phyloP scores from a whole-genome alignment of 441 rosid genomes.

The Croton laevigatus region DNA sequence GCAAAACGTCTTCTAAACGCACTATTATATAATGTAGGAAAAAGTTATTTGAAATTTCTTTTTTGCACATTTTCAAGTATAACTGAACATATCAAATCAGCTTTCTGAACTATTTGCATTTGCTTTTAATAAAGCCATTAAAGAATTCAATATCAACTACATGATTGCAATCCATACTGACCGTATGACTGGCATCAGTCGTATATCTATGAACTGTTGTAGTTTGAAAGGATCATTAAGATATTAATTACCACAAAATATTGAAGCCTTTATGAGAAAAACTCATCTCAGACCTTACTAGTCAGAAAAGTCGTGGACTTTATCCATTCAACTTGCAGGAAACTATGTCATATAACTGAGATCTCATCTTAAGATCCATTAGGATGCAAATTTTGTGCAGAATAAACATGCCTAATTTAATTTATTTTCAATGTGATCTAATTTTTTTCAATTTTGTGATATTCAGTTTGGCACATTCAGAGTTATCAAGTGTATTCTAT shows the following conservation, averaged over 20 bases:
- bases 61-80: not conserved
- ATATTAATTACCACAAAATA: no score
- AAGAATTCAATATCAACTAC: not conserved
- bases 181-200: no score
- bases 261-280: no score
- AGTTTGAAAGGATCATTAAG: no score
- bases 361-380: not conserved
- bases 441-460: conserved; percentile 11
- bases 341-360: not conserved
- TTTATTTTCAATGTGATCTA: not conserved
- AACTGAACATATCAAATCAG: not conserved
- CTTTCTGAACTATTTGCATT: not conserved
- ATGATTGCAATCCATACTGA: no score
- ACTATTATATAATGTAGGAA: not conserved
- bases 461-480: conserved; percentile 90
- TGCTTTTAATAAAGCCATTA: not conserved
- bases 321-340: not conserved
- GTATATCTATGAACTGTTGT: no score
- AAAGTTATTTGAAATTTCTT: not conserved
- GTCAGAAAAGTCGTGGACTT: not conserved
- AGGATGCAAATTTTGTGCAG: not conserved
- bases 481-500: conserved; percentile 85
- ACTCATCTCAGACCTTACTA: no score
- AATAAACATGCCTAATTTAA: not conserved
- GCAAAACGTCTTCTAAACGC: not conserved